Base-by-base conservation (phyloP, 257 asterid genomes). In the Eustoma russellianum region DNA sequence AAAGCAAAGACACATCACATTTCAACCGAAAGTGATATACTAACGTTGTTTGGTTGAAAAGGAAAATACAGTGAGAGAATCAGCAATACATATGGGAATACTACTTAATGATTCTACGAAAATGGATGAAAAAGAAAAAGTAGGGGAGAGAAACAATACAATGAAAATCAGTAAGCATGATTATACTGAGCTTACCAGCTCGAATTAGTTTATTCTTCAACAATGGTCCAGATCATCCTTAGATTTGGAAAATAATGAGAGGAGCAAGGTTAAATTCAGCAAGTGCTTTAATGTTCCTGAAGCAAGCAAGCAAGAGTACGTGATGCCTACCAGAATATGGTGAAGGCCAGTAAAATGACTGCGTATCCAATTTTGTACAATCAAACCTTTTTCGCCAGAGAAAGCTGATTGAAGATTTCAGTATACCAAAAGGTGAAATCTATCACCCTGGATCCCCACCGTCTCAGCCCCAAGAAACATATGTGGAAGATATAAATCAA, bases 401-500 rank as follows among this genome's bases (percentile, higher is more conserved):
- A 66, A 55, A 89, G 84, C 71, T 77, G 92, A 69, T 75, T 85
- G 74, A 89, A 89, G 68, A 89, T 85, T 76, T 89, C 97, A 40
- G 97, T 89, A n/a, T n/a, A n/a, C n/a, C n/a, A n/a, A n/a, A n/a
- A n/a, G n/a, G n/a, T n/a, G n/a, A n/a, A n/a, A n/a, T n/a, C n/a
- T n/a, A n/a, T n/a, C n/a, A n/a, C n/a, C n/a, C n/a, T n/a, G n/a
- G n/a, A n/a, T n/a, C n/a, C n/a, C n/a, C n/a, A n/a, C n/a, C n/a
- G n/a, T n/a, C n/a, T n/a, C n/a, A n/a, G n/a, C n/a, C n/a, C n/a
- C n/a, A n/a, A n/a, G n/a, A n/a, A n/a, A n/a, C n/a, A n/a, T n/a
- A n/a, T n/a, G n/a, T n/a, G n/a, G n/a, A n/a, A n/a, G n/a, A n/a
- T n/a, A n/a, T n/a, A n/a, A n/a, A n/a, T n/a, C n/a, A n/a, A n/a